Percentiles rank a stretch among this genome's conserved stretches.
Conservation (phyloP, 1,284 basidiomycete genomes). For the Cutaneotrichosporon spelunceum region DNA sequence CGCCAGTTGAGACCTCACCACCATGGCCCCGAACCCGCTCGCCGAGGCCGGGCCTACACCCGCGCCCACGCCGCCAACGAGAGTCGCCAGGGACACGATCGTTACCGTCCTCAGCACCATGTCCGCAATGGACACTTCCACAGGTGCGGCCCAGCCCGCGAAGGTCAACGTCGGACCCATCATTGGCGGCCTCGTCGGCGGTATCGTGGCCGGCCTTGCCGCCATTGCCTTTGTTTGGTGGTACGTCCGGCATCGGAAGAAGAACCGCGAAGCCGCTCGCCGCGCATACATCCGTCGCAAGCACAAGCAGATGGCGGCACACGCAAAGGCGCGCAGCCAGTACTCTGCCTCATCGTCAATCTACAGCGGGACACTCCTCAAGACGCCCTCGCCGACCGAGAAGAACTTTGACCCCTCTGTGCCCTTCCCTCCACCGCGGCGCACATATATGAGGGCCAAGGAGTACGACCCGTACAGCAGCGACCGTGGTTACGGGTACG, state of each 20-base stretch:
- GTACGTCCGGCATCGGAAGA: slow-evolving; percentile 21
- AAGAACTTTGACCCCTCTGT: slow-evolving; percentile 15
- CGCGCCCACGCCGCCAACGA: slow-evolving; percentile 10
- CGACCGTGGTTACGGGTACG: slow-evolving; percentile 29
- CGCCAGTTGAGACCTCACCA: no score
- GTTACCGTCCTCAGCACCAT: slow-evolving; percentile 20
- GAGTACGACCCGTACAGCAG: slow-evolving; percentile 20
- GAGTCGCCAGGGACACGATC: slow-evolving; percentile 11
- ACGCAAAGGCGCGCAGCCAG: slow-evolving; percentile 3
- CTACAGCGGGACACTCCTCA: slow-evolving; percentile 7
- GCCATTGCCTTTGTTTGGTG: slow-evolving; percentile 24
- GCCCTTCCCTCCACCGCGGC: slow-evolving; percentile 9
- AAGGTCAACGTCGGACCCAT: slow-evolving; percentile 24
- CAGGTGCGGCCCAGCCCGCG: background rate
- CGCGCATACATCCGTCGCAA: slow-evolving; percentile 14
- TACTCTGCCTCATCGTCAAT: slow-evolving; percentile 7
- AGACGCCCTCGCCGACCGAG: slow-evolving; percentile 6
- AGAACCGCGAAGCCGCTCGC: slow-evolving; percentile 19
- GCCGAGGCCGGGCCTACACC: background rate
- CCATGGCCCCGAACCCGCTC: background rate
- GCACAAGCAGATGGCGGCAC: slow-evolving; percentile 4
- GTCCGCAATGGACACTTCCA: background rate
- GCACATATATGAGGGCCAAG: slow-evolving; percentile 8
- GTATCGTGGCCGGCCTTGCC: slow-evolving; percentile 28
- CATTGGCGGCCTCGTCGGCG: slow-evolving; percentile 35